Conservation (phyloP, 2,329 filamentous ascomycete species). For the Talaromyces marneffei region DNA sequence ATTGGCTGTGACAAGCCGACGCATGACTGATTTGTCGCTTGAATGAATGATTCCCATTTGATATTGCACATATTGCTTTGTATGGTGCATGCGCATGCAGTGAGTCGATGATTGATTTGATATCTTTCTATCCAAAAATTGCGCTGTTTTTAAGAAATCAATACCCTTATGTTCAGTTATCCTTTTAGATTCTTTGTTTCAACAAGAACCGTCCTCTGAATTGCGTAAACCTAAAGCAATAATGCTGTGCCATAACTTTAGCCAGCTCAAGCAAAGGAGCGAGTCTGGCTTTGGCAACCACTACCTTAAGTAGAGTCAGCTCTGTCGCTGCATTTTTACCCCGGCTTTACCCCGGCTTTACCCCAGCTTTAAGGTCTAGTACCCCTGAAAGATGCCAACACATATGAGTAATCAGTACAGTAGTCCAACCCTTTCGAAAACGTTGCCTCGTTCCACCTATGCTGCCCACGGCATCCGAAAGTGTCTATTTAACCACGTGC, state of each 20-base stretch:
- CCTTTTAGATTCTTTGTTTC: not conserved
- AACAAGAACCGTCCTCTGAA: not conserved
- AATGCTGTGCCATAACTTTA: not conserved
- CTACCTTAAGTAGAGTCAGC: too few relatives aligned
- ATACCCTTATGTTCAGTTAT: conserved; percentile 15
- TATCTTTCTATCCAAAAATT: conserved; percentile 3
- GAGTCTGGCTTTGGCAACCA: too few relatives aligned
- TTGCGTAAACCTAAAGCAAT: not conserved
- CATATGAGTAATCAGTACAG: too few relatives aligned
- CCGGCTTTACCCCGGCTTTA: too few relatives aligned
- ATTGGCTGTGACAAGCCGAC: conserved; percentile 74
- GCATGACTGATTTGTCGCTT: conserved; percentile 13
- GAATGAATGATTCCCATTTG: conserved; percentile 1
- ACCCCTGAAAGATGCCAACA: too few relatives aligned
- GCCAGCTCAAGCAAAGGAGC: too few relatives aligned
- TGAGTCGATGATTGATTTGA: conserved; percentile 2
- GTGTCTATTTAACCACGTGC: too few relatives aligned
- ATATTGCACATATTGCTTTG: conserved; percentile 13
- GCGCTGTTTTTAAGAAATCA: conserved; percentile 6
- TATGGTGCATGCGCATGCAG: conserved; percentile 8
- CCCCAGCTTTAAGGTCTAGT: too few relatives aligned
- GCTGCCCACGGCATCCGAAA: too few relatives aligned
- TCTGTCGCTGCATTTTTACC: too few relatives aligned
- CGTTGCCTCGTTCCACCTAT: too few relatives aligned
- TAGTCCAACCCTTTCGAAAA: too few relatives aligned